Evolutionary conservation across 2,329 filamentous ascomycete genomes (phyloP), one percentile per base, ranked within the genome.

Genomic region (Colletotrichum melonis): DNA sequence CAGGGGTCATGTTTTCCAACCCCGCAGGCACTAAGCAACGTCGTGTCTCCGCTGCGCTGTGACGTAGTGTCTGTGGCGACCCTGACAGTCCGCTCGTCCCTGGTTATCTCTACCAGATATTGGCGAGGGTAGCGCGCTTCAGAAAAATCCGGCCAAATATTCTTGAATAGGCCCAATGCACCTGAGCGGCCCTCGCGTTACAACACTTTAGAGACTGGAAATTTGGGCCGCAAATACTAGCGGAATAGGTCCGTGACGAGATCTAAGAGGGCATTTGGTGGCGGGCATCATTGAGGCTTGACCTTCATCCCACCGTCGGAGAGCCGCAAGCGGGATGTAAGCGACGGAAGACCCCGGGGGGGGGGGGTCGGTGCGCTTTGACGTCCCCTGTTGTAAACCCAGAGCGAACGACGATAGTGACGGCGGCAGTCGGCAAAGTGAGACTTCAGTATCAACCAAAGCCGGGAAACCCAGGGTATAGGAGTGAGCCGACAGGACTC

Each of bases 1-100:
- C 22, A 28, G 24, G 30, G 30, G 14, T 32, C n/a, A 24, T 60
- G 22, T 55, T 9, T 38, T 46, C 42, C 55, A 30, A 58, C 38
- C 69, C 58, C 38, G 58, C 65, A 68, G 42, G 4, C 19, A 28
- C 60, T 14, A 19, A 58, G 54, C 42, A 59, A 64, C 28, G 24
- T 35, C 16, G 8, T 9, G 32, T 24, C 12, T 38, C 46, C 26
- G 5, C 60, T 38, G 62, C 55, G 32, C 30, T 26, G 54, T 72
- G 69, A 72, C 69, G 69, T 72, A 64, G 67, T 69, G 54, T 32
- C 54, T 26, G 52, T 38, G 12, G 16, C 52, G 42, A n/a, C 16
- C 54, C 30, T 54, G 42, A 14, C 26, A 26, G 12, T 19, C 26
- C 28, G 65, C 19, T 63, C 24, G 14, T 67, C 42, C 56, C n/a